Base-by-base conservation (phyloP, 1,139 yeast genomes). In the Scheffersomyces cryptocercus region DNA sequence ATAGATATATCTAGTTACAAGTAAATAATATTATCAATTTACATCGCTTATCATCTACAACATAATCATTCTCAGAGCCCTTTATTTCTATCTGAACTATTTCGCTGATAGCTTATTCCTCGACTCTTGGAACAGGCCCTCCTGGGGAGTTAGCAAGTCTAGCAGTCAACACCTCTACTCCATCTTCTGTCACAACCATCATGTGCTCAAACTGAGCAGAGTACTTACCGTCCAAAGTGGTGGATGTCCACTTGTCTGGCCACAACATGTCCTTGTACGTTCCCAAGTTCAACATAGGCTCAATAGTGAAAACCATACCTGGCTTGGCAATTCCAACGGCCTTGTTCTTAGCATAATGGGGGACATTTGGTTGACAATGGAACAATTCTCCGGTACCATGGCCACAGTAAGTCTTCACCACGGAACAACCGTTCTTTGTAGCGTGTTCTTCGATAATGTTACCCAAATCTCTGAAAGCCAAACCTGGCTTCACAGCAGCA, bases 221-320 rank as follows among this genome's bases (percentile, higher is more conserved):
- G 48, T 78, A 72, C 61, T 82, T 81, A 43, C 98, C 98, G 61
- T 93, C 98, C 44, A 81, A 82, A 14, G 98, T 93, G 24, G 82
- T 80, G 1, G 96, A 81, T 10, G 99, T 95, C 99, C 99, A 95
- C 67, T 88, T 88, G 65, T 95, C 99, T 1, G 99, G 99, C 99
- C 99, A 95, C 41, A 84, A 75, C 46, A 79, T 68, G 64, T 91
- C 99, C 57, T 81, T 81, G 70, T 81, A 85, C 1, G 85, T 72
- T n/a, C 99, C 99, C 51, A 85, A 73, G 60, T 89, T 87, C 55
- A 95, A 79, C 99, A 95, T 95, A 37, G 99, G 99, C 68, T 95
- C 99, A 47, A 95, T 90, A 15, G 99, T 95, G 71, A 95, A 95
- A 12, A 89, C 91, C 86, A 91, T 88, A 15, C 99, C 99, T 14